A percentile compares a stretch with the other conserved stretches of the same genome.
Evolutionary conservation across 2,329 filamentous ascomycete species (phyloP).

Genomic region (Trichoderma sp.): DNA sequence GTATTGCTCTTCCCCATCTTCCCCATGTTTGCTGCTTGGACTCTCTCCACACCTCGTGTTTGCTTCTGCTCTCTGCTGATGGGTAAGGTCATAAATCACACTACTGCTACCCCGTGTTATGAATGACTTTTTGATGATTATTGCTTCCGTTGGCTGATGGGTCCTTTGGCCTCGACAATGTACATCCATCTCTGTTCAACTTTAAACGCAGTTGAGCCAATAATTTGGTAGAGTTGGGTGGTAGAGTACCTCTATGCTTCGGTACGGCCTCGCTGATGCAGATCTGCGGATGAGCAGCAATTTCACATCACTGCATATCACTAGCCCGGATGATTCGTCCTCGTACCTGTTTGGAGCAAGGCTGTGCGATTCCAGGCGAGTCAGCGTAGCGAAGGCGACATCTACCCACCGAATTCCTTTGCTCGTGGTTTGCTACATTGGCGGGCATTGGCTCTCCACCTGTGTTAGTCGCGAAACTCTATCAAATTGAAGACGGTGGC

Average conservation of each 20-base stretch:
- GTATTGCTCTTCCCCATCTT: background rate
- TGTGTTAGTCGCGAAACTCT: background rate
- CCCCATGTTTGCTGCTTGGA: background rate
- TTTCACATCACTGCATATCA: background rate
- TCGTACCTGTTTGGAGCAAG: background rate
- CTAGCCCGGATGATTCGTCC: background rate
- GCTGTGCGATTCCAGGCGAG: background rate
- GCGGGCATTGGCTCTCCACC: background rate
- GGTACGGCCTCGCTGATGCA: background rate
- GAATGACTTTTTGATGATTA: background rate
- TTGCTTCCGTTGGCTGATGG: background rate
- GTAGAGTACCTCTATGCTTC: background rate
- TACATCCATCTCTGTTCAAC: background rate
- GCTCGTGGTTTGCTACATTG: background rate
- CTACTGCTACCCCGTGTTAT: background rate
- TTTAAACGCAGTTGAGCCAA: background rate
- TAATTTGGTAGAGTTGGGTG: background rate
- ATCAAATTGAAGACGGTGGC: background rate
- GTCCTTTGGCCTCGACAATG: background rate
- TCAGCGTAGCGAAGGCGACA: background rate
- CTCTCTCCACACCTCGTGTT: background rate
- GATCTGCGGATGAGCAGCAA: background rate
- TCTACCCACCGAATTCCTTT: background rate
- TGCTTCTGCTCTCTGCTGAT: background rate
- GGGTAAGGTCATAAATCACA: background rate